Evolutionary conservation across 495 filamentous ascomycete species (phyloP), one percentile per base, ranked within the genome.

Genomic region (Trichoderma reesei): DNA sequence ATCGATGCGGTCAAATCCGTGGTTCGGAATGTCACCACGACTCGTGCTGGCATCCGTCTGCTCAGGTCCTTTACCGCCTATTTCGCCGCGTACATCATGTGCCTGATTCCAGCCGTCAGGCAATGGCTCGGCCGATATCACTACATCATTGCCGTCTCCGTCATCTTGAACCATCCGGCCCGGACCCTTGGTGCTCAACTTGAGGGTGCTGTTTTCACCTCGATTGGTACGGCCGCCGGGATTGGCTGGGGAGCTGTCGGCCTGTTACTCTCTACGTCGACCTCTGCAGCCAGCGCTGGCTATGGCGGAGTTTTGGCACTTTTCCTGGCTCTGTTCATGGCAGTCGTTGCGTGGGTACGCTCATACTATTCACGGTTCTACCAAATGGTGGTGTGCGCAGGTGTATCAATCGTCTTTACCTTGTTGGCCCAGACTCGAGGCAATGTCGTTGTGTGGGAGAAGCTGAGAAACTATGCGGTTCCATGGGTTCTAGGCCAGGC

Each of bases 401-500:
- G 83, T 9, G 73, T 85, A 54, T 79, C 82, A 0, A 77, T 84
- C 31, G 77, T 75, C 18, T 85, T 82, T 65, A 76, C 79, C 9
- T 78, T 75, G 64, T 68, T 85, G 7, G 80, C 82, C 31, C 78
- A 82, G 36, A 66, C 44, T 77, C 78, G 5, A 71, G 75, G 13
- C 64, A 67, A 46, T 38, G 65, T 26, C 41, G 72, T 82, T 33
- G 65, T 76, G 42, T 82, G 78, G 76, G 61, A 56, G 31, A 80
- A 80, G 64, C 66, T 85, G 8, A 77, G 79, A 64, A 71, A 75
- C 61, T 85, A 83, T 70, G 83, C 76, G 2, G 72, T 84, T 44
- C 83, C 83, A n/a, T 85, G 82, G 82, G 66, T 79, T 14, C 66
- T 83, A 31, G 83, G 83, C 5, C 80, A 85, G 65, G 79, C 71